These are phyloP conservation scores for Sanghuangporus baumii DNA, from an alignment of 1,284 basidiomycete species.

Conservation along the genomic window DNA sequence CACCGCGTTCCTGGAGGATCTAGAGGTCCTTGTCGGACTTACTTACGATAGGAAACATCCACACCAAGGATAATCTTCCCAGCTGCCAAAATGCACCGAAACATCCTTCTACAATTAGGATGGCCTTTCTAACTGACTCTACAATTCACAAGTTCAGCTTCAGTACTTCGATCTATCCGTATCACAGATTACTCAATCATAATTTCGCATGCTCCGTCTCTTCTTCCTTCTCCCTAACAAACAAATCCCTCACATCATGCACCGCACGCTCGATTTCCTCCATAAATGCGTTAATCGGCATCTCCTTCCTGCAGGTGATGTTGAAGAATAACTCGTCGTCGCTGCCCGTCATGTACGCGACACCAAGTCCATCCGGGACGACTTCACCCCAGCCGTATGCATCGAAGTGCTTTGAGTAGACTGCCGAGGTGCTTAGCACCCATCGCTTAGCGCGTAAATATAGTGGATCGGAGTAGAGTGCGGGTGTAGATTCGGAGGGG, in stretches of 20 bases:
- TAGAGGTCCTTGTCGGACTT: too few species aligned
- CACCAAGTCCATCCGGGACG: slow-evolving; percentile 73
- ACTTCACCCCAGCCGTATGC: slow-evolving; percentile 88
- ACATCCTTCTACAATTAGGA: too few species aligned
- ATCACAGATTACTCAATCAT: background rate
- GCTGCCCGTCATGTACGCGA: slow-evolving; percentile 73
- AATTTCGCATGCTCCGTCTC: background rate
- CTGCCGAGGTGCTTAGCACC: slow-evolving; percentile 81
- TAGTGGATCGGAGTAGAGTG: slow-evolving; percentile 68
- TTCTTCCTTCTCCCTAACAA: slow-evolving; percentile 24
- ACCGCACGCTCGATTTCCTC: slow-evolving; percentile 63
- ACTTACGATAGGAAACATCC: too few species aligned
- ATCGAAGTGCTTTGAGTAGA: slow-evolving; percentile 76
- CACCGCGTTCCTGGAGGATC: too few species aligned
- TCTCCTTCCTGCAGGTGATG: slow-evolving; percentile 69
- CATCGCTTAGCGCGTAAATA: slow-evolving; percentile 61
- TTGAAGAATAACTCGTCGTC: slow-evolving; percentile 75
- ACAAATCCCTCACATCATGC: slow-evolving; percentile 55
- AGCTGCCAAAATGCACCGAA: too few species aligned
- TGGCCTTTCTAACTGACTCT: too few species aligned
- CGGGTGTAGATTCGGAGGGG: slow-evolving; percentile 57
- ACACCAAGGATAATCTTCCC: too few species aligned
- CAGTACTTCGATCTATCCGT: too few species aligned
- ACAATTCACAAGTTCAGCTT: too few species aligned
- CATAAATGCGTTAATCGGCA: slow-evolving; percentile 67